Conservation (phyloP, 768 basidiomycete genomes). For the Kwoniella europaea region DNA sequence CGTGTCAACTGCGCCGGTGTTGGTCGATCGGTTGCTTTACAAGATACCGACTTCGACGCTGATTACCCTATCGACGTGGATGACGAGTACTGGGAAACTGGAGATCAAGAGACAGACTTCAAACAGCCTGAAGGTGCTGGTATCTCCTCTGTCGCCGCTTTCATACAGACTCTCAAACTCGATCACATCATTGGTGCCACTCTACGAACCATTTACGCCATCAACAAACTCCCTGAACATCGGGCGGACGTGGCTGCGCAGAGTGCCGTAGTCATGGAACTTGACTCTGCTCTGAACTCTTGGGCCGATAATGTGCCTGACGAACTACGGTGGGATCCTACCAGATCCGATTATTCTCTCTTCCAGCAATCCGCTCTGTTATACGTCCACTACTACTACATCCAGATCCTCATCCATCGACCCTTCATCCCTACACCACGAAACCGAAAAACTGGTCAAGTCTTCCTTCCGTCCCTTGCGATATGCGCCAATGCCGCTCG, state of each 20-base stretch:
- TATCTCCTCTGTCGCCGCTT: constrained; percentile 62
- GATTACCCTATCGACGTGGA: constrained; percentile 78
- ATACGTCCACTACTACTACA: constrained; percentile 67
- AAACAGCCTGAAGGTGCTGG: constrained; percentile 65
- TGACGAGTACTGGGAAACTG: constrained; percentile 75
- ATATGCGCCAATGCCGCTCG: constrained; percentile 84
- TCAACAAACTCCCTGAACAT: constrained; percentile 64
- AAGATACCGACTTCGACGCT: constrained; percentile 74
- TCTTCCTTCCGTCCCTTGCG: constrained; percentile 69
- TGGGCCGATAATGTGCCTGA: constrained; percentile 75
- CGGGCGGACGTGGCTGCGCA: constrained; percentile 45
- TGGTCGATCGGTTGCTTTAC: constrained; percentile 73
- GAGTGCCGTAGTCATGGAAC: constrained; percentile 66
- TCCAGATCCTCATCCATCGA: constrained; percentile 71
- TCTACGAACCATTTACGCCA: constrained; percentile 71
- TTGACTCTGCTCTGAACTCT: constrained; percentile 72
- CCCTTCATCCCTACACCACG: constrained; percentile 74
- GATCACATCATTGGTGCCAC: constrained; percentile 68
- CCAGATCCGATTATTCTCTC: constrained; percentile 62
- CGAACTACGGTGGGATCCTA: constrained; percentile 66
- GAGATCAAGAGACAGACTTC: constrained; percentile 66
- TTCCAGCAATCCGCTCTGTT: constrained; percentile 69
- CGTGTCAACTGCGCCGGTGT: constrained; percentile 60
- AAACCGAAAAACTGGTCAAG: constrained; percentile 6
- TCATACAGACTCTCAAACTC: constrained; percentile 66